These are phyloP conservation scores for Penicillium sp. DNA, from an alignment of 2,329 filamentous ascomycete genomes.

Conservation along the genomic window DNA sequence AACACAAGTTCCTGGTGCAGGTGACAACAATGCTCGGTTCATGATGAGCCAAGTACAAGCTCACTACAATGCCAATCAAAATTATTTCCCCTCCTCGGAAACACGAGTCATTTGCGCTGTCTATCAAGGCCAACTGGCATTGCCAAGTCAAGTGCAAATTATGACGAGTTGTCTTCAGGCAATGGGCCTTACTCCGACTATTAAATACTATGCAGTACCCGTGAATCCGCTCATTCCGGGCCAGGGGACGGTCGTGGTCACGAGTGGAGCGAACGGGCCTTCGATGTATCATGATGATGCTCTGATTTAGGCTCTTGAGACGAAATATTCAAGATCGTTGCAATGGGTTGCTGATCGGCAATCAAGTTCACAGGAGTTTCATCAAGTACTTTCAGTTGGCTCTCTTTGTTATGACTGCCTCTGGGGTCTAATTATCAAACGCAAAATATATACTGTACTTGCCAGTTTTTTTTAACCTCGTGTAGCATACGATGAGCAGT, in stretches of 20 bases:
- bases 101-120: not conserved
- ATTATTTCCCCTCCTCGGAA: not conserved
- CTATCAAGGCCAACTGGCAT: not conserved
- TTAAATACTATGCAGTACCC: not conserved
- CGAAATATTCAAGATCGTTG: too few species aligned
- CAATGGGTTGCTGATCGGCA: too few species aligned
- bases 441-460: too few species aligned
- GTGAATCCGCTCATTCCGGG: not conserved
- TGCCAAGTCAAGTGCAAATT: not conserved
- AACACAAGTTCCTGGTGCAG: not conserved
- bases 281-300: not conserved
- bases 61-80: not conserved
- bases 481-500: too few species aligned
- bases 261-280: not conserved
- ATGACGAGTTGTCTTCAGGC: not conserved
- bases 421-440: too few species aligned
- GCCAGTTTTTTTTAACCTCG: too few species aligned
- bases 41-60: not conserved
- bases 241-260: conserved; percentile 1
- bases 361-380: too few species aligned
- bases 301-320: not conserved
- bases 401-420: too few species aligned
- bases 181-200: conserved; percentile 1
- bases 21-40: not conserved
- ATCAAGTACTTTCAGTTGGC: too few species aligned